Base-by-base conservation (phyloP, 2,329 filamentous ascomycete genomes). In the Pseudogymnoascus sp. region DNA sequence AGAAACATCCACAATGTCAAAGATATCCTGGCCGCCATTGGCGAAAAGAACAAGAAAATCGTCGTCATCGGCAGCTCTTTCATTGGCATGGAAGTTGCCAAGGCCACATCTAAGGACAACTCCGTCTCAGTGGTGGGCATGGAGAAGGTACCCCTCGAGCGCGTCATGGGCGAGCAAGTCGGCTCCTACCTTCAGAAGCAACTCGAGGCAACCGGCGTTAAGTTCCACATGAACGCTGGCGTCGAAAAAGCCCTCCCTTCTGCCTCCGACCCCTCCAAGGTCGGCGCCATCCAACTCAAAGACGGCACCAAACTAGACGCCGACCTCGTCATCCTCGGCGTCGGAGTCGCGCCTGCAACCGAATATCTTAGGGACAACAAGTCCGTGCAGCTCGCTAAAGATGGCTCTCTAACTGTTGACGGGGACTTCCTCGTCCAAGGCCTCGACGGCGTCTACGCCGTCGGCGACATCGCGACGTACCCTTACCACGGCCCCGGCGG, bases 21-120 rank as follows among this genome's bases (percentile, higher is more conserved):
- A 73, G 82, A 81, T 64, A 97, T 99, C 68, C 81, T 91, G 26
- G 81, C 80, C 1, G 91, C 91, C 5, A 89, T 96, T 57, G 91
- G 91, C 31, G 85, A 90, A 47, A 88, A 90, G 72, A 86, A 86
- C 65, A 97, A 96, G 82, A 97, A 96, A 76, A 86, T 99, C 68
- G 91, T 96, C 57, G 82, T 99, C 12, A 81, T 99, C 62, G 95
- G 95, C 42, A 93, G 89, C 65, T 96, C 91, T 0, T 99, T 99
- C 76, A 99, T 99, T 72, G 95, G 95, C 42, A 96, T 99, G 90
- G 95, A 99, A 76, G 85, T 96, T n/a, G 93, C 90, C 66, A 95
- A 93, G 67, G 88, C 96, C 0, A 87, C 89, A 0, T 77, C 83
- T 51, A 89, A 88, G 70, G 88, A 89, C 70, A 96, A 99, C 74